A percentile compares a stretch with the other conserved stretches of the same genome.
Evolutionary conservation across 2,329 filamentous ascomycete species (phyloP).

Genomic region (Aspergillus sp.): DNA sequence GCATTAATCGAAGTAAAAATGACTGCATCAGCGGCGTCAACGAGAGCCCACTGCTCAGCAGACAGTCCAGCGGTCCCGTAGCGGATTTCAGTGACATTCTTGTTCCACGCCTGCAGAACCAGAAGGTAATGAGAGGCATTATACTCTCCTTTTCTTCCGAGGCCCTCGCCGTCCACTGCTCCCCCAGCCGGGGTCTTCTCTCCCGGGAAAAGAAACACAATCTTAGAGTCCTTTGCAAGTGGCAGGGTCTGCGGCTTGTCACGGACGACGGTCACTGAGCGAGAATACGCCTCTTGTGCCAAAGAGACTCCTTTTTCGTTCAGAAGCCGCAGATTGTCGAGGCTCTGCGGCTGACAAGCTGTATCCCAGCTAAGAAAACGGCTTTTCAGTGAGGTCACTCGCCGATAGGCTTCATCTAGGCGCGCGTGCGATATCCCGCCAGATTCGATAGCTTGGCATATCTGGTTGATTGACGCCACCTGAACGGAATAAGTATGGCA

Average conservation of each 20-base stretch:
- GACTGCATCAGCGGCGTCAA: conserved; percentile 39
- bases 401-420: conserved; percentile 35
- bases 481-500: conserved; percentile 45
- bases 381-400: conserved; percentile 37
- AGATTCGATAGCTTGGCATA: conserved; percentile 37
- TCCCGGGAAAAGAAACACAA: conserved; percentile 40
- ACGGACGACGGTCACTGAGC: conserved; percentile 43
- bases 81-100: conserved; percentile 29
- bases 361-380: conserved; percentile 35
- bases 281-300: conserved; percentile 36
- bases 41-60: conserved; percentile 26
- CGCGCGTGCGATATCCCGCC: conserved; percentile 31
- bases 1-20: conserved; percentile 44
- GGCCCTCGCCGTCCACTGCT: conserved; percentile 40
- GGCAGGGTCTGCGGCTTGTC: conserved; percentile 30
- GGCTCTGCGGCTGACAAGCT: conserved; percentile 19
- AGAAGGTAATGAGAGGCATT: conserved; percentile 33
- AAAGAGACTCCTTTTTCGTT: conserved; percentile 25
- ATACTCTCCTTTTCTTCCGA: conserved; percentile 31
- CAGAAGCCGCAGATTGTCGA: conserved; percentile 20
- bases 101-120: conserved; percentile 27
- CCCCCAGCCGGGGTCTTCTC: conserved; percentile 34
- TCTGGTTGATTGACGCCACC: conserved; percentile 39
- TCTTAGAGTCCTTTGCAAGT: conserved; percentile 25
- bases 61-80: conserved; percentile 33